Conservation (phyloP, 768 basidiomycete species). For the Trametes cingulata region DNA sequence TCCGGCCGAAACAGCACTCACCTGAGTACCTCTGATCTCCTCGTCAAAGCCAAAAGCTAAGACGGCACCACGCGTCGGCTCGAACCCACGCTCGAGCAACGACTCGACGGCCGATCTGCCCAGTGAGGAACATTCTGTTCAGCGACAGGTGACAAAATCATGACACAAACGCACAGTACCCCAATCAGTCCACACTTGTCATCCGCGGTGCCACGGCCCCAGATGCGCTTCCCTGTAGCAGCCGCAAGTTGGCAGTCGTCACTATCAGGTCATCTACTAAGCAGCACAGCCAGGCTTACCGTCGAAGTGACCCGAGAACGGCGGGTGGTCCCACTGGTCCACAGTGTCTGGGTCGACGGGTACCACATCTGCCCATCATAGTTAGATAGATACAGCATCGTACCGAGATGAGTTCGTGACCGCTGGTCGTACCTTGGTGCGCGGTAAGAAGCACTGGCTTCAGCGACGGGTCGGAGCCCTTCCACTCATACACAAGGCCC, state of each 20-base stretch:
- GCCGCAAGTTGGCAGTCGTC: neutral
- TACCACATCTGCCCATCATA: slow-evolving; percentile 42
- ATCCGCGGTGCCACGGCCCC: slow-evolving; percentile 38
- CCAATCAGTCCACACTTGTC: slow-evolving; percentile 39
- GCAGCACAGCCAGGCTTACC: slow-evolving; percentile 26
- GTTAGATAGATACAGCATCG: neutral
- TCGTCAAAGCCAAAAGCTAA: slow-evolving; percentile 54
- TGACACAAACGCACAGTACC: slow-evolving; percentile 28
- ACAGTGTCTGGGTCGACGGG: slow-evolving; percentile 48
- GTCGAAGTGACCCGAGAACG: slow-evolving; percentile 51
- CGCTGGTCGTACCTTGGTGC: slow-evolving; percentile 45
- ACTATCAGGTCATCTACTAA: no score
- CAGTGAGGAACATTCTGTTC: no score
- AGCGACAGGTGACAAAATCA: neutral
- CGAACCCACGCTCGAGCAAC: slow-evolving; percentile 45
- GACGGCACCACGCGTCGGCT: slow-evolving; percentile 45
- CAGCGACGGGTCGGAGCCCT: slow-evolving; percentile 46
- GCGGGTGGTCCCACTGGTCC: slow-evolving; percentile 48
- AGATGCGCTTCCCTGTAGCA: slow-evolving; percentile 29
- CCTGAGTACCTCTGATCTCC: slow-evolving; percentile 38
- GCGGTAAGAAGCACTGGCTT: slow-evolving; percentile 58
- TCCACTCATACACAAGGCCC: slow-evolving; percentile 62
- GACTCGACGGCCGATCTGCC: slow-evolving; percentile 45
- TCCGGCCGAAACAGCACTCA: slow-evolving; percentile 2
- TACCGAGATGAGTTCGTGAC: neutral